Evolutionary conservation across 768 basidiomycete species (phyloP), one percentile per base, ranked within the genome.

Genomic region (Pleurotus djamor): DNA sequence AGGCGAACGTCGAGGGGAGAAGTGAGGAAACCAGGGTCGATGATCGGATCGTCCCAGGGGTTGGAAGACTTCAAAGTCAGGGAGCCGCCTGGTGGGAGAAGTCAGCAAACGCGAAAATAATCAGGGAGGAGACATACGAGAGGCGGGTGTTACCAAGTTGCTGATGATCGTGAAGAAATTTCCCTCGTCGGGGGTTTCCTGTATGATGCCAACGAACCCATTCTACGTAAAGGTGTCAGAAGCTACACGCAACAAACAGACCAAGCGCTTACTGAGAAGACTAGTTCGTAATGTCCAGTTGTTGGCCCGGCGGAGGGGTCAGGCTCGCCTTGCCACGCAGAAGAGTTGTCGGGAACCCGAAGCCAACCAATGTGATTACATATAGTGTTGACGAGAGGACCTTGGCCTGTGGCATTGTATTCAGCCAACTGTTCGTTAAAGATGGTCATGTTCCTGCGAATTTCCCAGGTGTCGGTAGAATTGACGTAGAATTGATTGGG

Each of bases 1-100:
- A 59, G 57, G 16, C 57, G 57, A 21, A 67, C 44, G 57, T 68
- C 69, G 47, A 64, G 17, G 9, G 60, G 60, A 9, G 66, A 60
- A 37, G 59, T 63, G 37, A 77, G 72, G 69, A 80, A 78, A 56
- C 75, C 73, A 2, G 78, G 76, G 63, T 83, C 74, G 67, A 83
- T 79, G 17, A 67, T 52, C 0, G 81, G 80, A 35, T 66, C 44
- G 48, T 69, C 69, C 68, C 79, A 81, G 21, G 77, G 68, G 60
- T 70, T 66, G 32, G 69, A 72, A 12, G 77, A 74, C 47, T 67
- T 74, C 60, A 81, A 59, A 1, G 66, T 67, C 2, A 72, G 38
- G 2, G 62, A 66, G 28, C 71, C 71, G 32, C 70, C 70, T 71
- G 2, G 28, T 17, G n/a, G 37, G 3, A 16, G 38, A 13, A 34